A percentile compares a stretch with the other conserved stretches of the same genome.
Evolutionary conservation across 768 basidiomycete genomes (phyloP).

Genomic region (Strobilomyces echinocephalus): DNA sequence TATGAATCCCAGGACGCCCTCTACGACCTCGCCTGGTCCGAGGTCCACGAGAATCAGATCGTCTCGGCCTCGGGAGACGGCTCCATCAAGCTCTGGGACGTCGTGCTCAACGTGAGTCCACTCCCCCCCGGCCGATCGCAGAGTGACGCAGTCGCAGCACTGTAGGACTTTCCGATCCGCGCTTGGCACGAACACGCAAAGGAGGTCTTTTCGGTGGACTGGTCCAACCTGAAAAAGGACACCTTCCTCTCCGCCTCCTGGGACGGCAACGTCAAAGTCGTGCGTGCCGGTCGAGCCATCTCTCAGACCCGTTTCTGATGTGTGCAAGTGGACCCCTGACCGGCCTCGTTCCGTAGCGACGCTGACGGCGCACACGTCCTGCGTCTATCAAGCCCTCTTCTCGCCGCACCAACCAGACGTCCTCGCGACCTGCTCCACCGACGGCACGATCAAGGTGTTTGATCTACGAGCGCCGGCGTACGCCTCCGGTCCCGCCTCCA

Average conservation of each 20-base stretch:
- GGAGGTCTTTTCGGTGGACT: slow-evolving; percentile 92
- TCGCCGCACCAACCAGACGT: slow-evolving; percentile 86
- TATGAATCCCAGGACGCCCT: slow-evolving; percentile 88
- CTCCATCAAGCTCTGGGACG: slow-evolving; percentile 86
- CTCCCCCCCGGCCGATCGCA: slow-evolving; percentile 15
- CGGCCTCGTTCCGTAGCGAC: slow-evolving; percentile 74
- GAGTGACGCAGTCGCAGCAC: slow-evolving; percentile 27
- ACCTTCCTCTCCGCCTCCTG: slow-evolving; percentile 84
- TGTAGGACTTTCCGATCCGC: slow-evolving; percentile 86
- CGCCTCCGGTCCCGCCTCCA: slow-evolving; percentile 43
- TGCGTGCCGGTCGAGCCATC: slow-evolving; percentile 36
- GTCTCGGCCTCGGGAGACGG: slow-evolving; percentile 89
- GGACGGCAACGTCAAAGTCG: slow-evolving; percentile 89
- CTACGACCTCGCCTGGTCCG: slow-evolving; percentile 93
- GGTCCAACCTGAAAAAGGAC: slow-evolving; percentile 91
- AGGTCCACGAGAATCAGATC: slow-evolving; percentile 90
- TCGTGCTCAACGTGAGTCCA: slow-evolving; percentile 67
- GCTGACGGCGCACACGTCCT: slow-evolving; percentile 75
- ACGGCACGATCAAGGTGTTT: slow-evolving; percentile 81
- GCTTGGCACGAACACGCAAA: slow-evolving; percentile 93
- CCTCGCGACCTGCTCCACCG: slow-evolving; percentile 79
- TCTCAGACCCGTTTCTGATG: not conserved
- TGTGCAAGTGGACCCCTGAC: slow-evolving; percentile 80
- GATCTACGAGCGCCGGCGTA: slow-evolving; percentile 69
- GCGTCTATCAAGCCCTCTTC: slow-evolving; percentile 88